Evolutionary conservation across 75 land plant genomes (phyloP), one percentile per base, ranked within the genome.

Genomic region (Azolla pinnata): DNA sequence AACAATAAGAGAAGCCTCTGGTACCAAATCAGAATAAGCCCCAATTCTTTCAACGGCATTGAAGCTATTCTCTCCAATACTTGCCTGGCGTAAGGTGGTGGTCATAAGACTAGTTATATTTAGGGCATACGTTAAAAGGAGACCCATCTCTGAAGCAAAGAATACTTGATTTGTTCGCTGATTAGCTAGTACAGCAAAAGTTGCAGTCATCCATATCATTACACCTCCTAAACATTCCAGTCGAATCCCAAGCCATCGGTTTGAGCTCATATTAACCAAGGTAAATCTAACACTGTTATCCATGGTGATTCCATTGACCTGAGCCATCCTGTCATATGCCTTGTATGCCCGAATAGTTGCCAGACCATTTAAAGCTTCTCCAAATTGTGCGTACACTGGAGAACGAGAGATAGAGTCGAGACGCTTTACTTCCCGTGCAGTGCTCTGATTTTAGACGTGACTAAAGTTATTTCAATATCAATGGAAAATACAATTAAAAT

Each of bases 311-410:
- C 91, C 99, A 80, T 90, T 95, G 28, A 86, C 75, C 8, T 59
- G 70, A 26, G 91, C 91, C 90, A 95, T 83, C 17, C 97, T 73
- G 52, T 95, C 99, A 78, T 95, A 80, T 56, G 99, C 96, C 63
- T 85, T 75, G 61, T 90, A 95, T 52, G 99, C 99, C 57, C 99
- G 86, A 21, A 95, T 95, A 18, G 91, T 86, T 28, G 85, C 74
- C 5, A 90, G 49, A 48, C 99, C 99, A 76, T 95, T 86, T 24
- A 95, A 67, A 45, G 99, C 99, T 69, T 95, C 99, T 33, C 91
- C 80, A 82, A 95, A 95, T 73, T 95, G 99, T 46, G 99, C 99
- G 74, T 95, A 95, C n/a, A 95, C 99, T 33, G 99, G 99, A 44
- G 99, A 95, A 44, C 91, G 82, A 3, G 87, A 77, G 18, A 95